These are phyloP conservation scores for Metschnikowia kunwiensis DNA, from an alignment of 805 yeast genomes.

Conservation along the genomic window DNA sequence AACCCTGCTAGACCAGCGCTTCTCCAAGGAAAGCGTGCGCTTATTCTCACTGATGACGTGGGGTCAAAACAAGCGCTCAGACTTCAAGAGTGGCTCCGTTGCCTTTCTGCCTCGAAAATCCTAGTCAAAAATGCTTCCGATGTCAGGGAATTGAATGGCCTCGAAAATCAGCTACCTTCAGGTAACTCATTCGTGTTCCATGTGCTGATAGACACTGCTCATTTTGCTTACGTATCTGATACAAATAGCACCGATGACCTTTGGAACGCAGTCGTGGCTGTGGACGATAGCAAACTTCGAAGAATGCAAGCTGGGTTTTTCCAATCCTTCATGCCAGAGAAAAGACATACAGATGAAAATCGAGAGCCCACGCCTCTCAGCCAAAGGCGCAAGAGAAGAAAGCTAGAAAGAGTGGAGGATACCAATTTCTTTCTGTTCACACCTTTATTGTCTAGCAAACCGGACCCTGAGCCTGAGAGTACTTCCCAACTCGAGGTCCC, in stretches of 20 bases:
- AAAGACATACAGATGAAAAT: neutral
- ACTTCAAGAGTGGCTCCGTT: slow-evolving; percentile 16
- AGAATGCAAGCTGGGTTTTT: neutral
- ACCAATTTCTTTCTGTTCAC: slow-evolving; percentile 35
- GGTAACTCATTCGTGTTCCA: too few species aligned
- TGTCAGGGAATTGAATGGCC: neutral
- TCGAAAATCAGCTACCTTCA: too few species aligned
- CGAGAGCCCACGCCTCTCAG: slow-evolving; percentile 5
- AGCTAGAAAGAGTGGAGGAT: slow-evolving; percentile 30
- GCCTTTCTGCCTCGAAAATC: slow-evolving; percentile 10
- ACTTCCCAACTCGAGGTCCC: too few species aligned
- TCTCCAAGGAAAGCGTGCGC: slow-evolving; percentile 14
- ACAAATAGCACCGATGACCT: slow-evolving; percentile 7
- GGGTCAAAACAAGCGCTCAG: slow-evolving; percentile 7
- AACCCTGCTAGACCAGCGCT: slow-evolving; percentile 13
- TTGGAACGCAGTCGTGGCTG: slow-evolving; percentile 13
- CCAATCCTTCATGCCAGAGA: neutral
- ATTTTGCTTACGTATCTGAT: too few species aligned
- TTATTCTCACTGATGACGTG: slow-evolving; percentile 4
- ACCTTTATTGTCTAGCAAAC: slow-evolving; percentile 7
- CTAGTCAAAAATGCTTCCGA: neutral
- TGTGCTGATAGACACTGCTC: too few species aligned
- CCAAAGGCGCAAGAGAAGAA: slow-evolving; percentile 28
- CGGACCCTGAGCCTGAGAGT: too few species aligned
- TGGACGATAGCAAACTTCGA: slow-evolving; percentile 4